These are phyloP conservation scores for Berkeleyomyces basicola DNA, from an alignment of 2,329 filamentous ascomycete species.

Conservation along the genomic window DNA sequence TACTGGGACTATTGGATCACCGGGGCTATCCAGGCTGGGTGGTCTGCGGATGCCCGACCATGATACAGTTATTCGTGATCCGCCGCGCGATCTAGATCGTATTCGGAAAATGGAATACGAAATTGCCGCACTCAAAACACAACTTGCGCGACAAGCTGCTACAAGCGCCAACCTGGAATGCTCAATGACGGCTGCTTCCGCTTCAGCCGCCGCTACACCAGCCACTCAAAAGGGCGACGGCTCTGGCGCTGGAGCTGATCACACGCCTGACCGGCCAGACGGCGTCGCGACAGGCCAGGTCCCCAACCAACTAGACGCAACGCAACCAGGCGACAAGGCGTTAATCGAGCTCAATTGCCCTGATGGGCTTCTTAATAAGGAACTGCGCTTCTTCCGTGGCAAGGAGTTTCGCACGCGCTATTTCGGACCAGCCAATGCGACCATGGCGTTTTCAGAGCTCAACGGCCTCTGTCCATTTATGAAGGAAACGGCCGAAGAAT, in stretches of 20 bases:
- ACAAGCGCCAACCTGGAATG: slow-evolving; percentile 25
- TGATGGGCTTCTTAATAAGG: slow-evolving; percentile 24
- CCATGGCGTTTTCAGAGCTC: slow-evolving; percentile 42
- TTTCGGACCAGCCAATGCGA: slow-evolving; percentile 43
- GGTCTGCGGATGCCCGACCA: slow-evolving; percentile 15
- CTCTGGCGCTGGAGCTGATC: slow-evolving; percentile 15
- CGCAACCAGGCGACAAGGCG: slow-evolving; percentile 20
- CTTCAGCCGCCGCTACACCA: slow-evolving; percentile 10
- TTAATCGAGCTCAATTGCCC: slow-evolving; percentile 25
- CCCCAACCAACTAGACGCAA: slow-evolving; percentile 19
- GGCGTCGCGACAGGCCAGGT: neutral
- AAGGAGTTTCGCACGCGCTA: slow-evolving; percentile 44
- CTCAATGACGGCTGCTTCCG: slow-evolving; percentile 26
- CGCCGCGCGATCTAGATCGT: slow-evolving; percentile 36
- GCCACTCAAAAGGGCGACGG: slow-evolving; percentile 29
- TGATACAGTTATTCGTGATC: slow-evolving; percentile 23
- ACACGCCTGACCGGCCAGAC: neutral
- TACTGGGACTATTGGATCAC: slow-evolving; percentile 20
- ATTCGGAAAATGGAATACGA: slow-evolving; percentile 44
- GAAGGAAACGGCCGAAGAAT: slow-evolving; percentile 45
- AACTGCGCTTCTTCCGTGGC: slow-evolving; percentile 40
- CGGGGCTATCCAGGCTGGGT: slow-evolving; percentile 27
- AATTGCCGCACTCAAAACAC: slow-evolving; percentile 37
- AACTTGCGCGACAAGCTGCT: slow-evolving; percentile 28
- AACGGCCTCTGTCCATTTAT: slow-evolving; percentile 43